phyloP scores from a whole-genome alignment of 768 basidiomycete species.

The Melanogaster broomeanus region DNA sequence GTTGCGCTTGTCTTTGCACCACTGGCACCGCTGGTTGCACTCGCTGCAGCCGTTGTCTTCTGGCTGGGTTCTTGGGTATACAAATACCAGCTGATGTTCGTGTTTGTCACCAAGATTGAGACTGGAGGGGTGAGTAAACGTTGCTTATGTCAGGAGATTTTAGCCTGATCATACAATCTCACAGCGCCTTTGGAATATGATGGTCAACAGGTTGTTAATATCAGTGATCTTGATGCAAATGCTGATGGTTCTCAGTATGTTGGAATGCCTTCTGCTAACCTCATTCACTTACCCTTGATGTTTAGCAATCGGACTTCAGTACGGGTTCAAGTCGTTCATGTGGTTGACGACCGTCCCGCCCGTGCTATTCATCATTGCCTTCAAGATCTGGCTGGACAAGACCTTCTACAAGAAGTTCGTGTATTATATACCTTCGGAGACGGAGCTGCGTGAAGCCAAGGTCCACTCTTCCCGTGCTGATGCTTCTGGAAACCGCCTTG shows the following conservation, averaged over 20 bases:
- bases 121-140: constrained; percentile 80
- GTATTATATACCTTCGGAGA: constrained; percentile 82
- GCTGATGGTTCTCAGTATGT: constrained; percentile 84
- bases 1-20: constrained; percentile 95
- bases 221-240: constrained; percentile 85
- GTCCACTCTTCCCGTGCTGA: constrained; percentile 81
- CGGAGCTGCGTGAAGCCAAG: constrained; percentile 72
- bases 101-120: constrained; percentile 86
- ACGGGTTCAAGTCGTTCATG: constrained; percentile 67
- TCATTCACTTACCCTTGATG: neutral
- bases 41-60: constrained; percentile 82
- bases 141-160: neutral
- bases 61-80: constrained; percentile 88
- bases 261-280: neutral
- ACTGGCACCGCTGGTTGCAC: constrained; percentile 84
- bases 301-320: constrained; percentile 83
- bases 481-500: constrained; percentile 68
- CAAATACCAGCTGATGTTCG: constrained; percentile 98
- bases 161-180: constrained; percentile 3
- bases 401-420: constrained; percentile 69
- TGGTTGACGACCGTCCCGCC: constrained; percentile 90
- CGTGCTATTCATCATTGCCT: constrained; percentile 70
- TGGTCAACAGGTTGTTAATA: constrained; percentile 83
- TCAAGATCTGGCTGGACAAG: constrained; percentile 83
- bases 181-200: constrained; percentile 92